Percentiles rank a stretch among this genome's conserved stretches.
phyloP scores from a whole-genome alignment of 1,284 basidiomycete genomes.

The Microbotryomycetes sp. region DNA sequence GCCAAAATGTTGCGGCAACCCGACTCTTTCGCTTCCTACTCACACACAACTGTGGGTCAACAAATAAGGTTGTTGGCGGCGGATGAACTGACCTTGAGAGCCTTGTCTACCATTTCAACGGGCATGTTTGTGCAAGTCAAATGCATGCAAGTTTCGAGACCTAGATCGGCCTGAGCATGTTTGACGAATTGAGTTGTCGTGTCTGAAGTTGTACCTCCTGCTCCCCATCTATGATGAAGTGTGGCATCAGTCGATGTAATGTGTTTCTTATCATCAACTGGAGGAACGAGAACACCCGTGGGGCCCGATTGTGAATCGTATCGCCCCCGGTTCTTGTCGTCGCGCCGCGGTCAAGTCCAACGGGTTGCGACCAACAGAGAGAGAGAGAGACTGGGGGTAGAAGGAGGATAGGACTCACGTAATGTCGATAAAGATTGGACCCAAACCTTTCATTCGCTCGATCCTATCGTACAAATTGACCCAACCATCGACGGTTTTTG shows the following conservation, averaged over 20 bases:
- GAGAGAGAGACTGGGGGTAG: too few relatives aligned
- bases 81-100: conserved; percentile 59
- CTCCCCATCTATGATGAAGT: conserved; percentile 42
- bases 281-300: conserved; percentile 1
- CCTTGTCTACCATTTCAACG: conserved; percentile 75
- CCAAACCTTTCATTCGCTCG: conserved; percentile 91
- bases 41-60: conserved; percentile 22
- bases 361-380: too few relatives aligned
- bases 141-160: conserved; percentile 84
- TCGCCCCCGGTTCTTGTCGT: neutral
- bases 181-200: conserved; percentile 70
- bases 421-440: conserved; percentile 97
- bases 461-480: conserved; percentile 96
- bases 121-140: conserved; percentile 98
- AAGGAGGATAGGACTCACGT: conserved; percentile 54
- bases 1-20: conserved; percentile 90
- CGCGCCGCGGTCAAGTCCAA: too few relatives aligned
- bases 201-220: conserved; percentile 46
- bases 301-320: neutral
- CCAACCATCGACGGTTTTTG: conserved; percentile 57
- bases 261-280: too few relatives aligned
- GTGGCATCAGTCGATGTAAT: neutral
- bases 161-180: conserved; percentile 76
- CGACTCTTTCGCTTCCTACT: conserved; percentile 66
- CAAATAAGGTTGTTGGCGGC: neutral